Evolutionary conservation across 495 filamentous ascomycete genomes (phyloP).

Genomic region (Podospora conica): DNA sequence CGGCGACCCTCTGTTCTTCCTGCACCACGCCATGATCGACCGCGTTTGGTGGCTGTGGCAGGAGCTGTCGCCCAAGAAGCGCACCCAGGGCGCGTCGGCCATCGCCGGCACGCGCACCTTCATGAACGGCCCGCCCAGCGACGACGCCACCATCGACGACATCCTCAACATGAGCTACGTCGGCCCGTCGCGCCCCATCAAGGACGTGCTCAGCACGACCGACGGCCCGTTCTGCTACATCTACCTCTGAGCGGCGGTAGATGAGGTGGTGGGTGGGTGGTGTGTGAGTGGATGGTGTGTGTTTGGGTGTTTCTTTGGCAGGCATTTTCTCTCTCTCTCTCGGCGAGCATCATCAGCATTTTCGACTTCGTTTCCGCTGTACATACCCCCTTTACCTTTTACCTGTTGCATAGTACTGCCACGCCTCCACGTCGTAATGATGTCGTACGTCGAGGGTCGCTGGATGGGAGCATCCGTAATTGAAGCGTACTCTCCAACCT

Average conservation of each 20-base stretch:
- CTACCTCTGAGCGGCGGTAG: slow-evolving; percentile 20
- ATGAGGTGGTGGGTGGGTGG: not conserved
- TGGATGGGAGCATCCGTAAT: not conserved
- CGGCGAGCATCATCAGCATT: not conserved
- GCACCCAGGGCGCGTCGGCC: slow-evolving; percentile 9
- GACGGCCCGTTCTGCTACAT: slow-evolving; percentile 30
- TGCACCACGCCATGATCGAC: slow-evolving; percentile 63
- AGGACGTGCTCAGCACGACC: slow-evolving; percentile 14
- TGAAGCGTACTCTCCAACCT: not conserved
- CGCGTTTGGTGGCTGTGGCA: slow-evolving; percentile 66
- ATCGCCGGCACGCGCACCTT: slow-evolving; percentile 23
- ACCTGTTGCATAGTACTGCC: not conserved
- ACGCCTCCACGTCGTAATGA: not conserved
- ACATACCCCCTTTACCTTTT: not conserved
- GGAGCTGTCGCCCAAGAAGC: slow-evolving; percentile 26
- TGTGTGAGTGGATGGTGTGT: not conserved
- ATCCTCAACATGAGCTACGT: slow-evolving; percentile 23
- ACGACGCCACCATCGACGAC: slow-evolving; percentile 18
- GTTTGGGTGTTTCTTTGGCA: not conserved
- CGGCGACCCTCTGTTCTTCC: slow-evolving; percentile 61
- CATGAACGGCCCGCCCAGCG: slow-evolving; percentile 19
- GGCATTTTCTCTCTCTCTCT: not conserved
- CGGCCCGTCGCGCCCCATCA: slow-evolving; percentile 14
- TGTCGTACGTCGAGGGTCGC: not conserved
- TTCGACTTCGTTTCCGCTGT: not conserved